Evolutionary conservation across 1,139 yeast genomes (phyloP).

Genomic region (Yamadazyma sp.): DNA sequence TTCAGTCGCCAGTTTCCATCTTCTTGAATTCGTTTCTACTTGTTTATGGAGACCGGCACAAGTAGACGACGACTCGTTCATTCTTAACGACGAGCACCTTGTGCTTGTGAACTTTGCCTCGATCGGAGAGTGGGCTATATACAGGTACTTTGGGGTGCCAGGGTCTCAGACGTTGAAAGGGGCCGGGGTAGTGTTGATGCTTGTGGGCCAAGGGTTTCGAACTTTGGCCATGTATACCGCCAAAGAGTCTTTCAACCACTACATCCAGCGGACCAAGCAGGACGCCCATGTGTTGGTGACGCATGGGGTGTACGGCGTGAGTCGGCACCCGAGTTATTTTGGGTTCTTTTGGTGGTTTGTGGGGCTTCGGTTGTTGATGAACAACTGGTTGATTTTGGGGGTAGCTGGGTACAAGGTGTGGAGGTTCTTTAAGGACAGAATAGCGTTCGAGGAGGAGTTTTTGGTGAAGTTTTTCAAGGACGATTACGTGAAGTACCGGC

Average conservation of each 20-base stretch:
- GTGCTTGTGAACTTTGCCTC: constrained; percentile 55
- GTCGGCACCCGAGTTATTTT: constrained; percentile 87
- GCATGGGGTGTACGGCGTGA: constrained; percentile 61
- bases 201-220: constrained; percentile 67
- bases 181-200: constrained; percentile 48
- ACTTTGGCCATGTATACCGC: constrained; percentile 87
- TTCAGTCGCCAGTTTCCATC: constrained; percentile 65
- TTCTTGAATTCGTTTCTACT: constrained; percentile 78
- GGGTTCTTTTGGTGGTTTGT: constrained; percentile 95
- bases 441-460: constrained; percentile 66
- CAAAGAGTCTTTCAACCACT: constrained; percentile 82
- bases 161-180: constrained; percentile 3
- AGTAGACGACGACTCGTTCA: constrained; percentile 73
- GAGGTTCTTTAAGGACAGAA: constrained; percentile 67
- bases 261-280: constrained; percentile 56
- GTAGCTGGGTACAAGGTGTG: constrained; percentile 46
- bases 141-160: constrained; percentile 7
- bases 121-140: constrained; percentile 23
- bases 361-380: constrained; percentile 72
- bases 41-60: constrained; percentile 67
- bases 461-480: constrained; percentile 69
- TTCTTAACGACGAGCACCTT: constrained; percentile 72
- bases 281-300: constrained; percentile 67
- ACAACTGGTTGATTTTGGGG: constrained; percentile 42
- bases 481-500: constrained; percentile 55